Percentiles rank a stretch among this genome's conserved stretches.
phyloP scores from a whole-genome alignment of 176 grass and related monocot species.

The Oryza rufipogon region DNA sequence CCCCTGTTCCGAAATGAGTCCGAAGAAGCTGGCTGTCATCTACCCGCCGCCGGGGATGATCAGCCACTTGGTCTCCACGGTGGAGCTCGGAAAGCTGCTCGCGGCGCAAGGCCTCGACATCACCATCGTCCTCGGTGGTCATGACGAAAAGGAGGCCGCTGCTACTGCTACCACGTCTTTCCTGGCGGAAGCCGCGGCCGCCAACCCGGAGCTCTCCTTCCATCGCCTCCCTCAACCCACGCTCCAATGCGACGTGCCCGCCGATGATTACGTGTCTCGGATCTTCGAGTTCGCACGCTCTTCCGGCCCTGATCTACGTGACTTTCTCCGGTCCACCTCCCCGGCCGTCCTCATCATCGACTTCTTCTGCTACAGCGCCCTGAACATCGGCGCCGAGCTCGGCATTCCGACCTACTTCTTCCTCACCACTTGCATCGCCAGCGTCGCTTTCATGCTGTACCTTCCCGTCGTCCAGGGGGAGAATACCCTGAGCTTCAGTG shows the following conservation, averaged over 20 bases:
- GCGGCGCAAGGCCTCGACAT: constrained; percentile 40
- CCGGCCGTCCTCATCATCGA: constrained; percentile 53
- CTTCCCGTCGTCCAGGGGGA: constrained; percentile 5
- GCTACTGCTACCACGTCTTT: background rate
- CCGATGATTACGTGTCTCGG: background rate
- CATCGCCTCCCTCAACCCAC: too few species aligned
- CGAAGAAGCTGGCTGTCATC: constrained; percentile 52
- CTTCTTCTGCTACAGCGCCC: constrained; percentile 47
- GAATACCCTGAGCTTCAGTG: background rate
- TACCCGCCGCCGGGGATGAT: constrained; percentile 36
- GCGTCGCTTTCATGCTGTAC: constrained; percentile 25
- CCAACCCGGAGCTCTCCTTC: too few species aligned
- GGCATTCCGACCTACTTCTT: constrained; percentile 57
- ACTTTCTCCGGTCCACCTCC: constrained; percentile 17
- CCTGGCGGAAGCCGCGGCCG: too few species aligned
- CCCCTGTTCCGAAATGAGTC: background rate
- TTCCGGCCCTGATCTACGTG: constrained; percentile 27
- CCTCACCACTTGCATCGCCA: constrained; percentile 28
- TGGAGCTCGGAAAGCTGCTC: constrained; percentile 51
- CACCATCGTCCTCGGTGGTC: constrained; percentile 38
- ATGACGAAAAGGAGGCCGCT: constrained; percentile 14
- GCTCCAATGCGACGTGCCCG: background rate
- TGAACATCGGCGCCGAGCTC: constrained; percentile 50
- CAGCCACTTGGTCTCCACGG: constrained; percentile 49
- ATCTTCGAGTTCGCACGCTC: constrained; percentile 30